A percentile compares a stretch with the other conserved stretches of the same genome.
These are phyloP conservation scores for Tolypocladium amazonense DNA, from an alignment of 2,329 filamentous ascomycete genomes.

Conservation along the genomic window DNA sequence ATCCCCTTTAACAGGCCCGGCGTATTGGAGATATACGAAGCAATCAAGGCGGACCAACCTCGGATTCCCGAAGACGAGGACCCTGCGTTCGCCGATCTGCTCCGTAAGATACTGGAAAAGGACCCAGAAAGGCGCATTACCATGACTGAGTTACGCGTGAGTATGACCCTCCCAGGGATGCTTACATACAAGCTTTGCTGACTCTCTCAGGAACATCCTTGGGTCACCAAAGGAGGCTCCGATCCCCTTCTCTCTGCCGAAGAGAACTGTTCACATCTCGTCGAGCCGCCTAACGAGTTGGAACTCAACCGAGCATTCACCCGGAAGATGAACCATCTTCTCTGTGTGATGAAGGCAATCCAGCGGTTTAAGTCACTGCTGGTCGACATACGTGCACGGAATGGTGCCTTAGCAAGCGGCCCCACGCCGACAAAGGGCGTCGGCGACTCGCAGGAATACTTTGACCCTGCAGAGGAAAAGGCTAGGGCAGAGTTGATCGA, in stretches of 20 bases:
- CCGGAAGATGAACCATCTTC: slow-evolving; percentile 72
- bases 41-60: slow-evolving; percentile 64
- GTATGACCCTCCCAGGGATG: slow-evolving; percentile 16
- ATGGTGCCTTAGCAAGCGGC: slow-evolving; percentile 1
- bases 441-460: slow-evolving; percentile 2
- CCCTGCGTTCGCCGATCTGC: slow-evolving; percentile 62
- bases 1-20: slow-evolving; percentile 76
- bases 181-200: background rate
- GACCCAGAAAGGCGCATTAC: slow-evolving; percentile 72
- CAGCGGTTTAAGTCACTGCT: slow-evolving; percentile 75
- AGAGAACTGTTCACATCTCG: slow-evolving; percentile 73
- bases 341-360: slow-evolving; percentile 87
- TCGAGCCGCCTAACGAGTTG: slow-evolving; percentile 78
- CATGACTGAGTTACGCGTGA: slow-evolving; percentile 72
- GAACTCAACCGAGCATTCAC: slow-evolving; percentile 90
- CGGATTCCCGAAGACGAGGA: slow-evolving; percentile 53
- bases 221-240: slow-evolving; percentile 74
- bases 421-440: slow-evolving; percentile 1
- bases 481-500: slow-evolving; percentile 37
- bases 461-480: slow-evolving; percentile 18
- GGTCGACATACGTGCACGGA: slow-evolving; percentile 14
- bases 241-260: slow-evolving; percentile 71
- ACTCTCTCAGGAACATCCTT: slow-evolving; percentile 65
- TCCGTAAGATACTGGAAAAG: slow-evolving; percentile 68
- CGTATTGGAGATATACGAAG: slow-evolving; percentile 79